Percentiles rank a stretch among this genome's conserved stretches.
phyloP scores from a whole-genome alignment of 805 yeast genomes.

The Barnettozyma sp. region DNA sequence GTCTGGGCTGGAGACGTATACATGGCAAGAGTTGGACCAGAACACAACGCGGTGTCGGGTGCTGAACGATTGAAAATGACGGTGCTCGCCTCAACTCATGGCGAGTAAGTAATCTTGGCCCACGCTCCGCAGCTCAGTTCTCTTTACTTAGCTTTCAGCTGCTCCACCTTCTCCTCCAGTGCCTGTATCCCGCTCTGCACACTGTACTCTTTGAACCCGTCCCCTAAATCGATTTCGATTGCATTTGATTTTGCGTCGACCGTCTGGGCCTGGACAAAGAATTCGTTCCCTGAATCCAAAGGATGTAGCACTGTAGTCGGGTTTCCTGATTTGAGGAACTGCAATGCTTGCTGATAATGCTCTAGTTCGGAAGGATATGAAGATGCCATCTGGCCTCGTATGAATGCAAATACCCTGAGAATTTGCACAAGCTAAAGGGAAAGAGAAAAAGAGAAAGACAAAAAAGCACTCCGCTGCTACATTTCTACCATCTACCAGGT shows the following conservation, averaged over 20 bases:
- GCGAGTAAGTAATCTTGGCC: background rate
- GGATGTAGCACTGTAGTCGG: conserved; percentile 1
- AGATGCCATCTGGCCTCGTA: background rate
- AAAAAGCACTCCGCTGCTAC: too few species aligned
- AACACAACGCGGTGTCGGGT: too few species aligned
- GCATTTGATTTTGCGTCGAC: background rate
- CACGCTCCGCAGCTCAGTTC: background rate
- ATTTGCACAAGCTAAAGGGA: too few species aligned
- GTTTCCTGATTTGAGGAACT: background rate
- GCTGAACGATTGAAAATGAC: too few species aligned
- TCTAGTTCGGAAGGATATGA: background rate
- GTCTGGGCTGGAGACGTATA: too few species aligned
- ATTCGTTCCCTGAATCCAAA: conserved; percentile 1
- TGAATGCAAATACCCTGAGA: too few species aligned
- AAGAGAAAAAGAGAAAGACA: too few species aligned
- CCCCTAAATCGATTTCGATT: conserved; percentile 1
- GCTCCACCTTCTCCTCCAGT: background rate
- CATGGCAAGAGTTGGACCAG: too few species aligned
- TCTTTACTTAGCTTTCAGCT: background rate
- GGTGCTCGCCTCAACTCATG: too few species aligned
- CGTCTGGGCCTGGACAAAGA: conserved; percentile 2
- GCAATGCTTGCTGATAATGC: conserved; percentile 1
- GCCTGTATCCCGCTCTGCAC: background rate
- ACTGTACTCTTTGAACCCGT: background rate
- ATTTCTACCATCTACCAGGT: too few species aligned